Conservation (phyloP, 495 filamentous ascomycete genomes). For the Neurospora sp. region DNA sequence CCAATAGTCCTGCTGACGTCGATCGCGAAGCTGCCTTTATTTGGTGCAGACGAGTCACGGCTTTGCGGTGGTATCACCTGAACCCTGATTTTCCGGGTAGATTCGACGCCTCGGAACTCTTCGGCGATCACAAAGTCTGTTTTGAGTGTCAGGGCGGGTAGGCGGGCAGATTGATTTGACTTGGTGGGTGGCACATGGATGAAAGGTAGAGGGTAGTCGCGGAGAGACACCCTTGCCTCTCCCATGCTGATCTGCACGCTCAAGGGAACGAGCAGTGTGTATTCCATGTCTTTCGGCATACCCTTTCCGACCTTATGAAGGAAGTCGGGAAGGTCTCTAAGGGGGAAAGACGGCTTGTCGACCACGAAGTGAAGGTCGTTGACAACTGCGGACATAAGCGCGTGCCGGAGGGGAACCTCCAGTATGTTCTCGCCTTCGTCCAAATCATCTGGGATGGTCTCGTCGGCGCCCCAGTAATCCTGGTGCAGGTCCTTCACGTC, state of each 20-base stretch:
- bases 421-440: conserved; percentile 80
- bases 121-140: conserved; percentile 97
- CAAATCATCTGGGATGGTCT: conserved; percentile 60
- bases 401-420: conserved; percentile 76
- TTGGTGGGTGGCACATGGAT: conserved; percentile 81
- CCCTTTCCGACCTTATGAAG: conserved; percentile 87
- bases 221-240: conserved; percentile 70
- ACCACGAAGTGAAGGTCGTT: conserved; percentile 78
- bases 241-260: conserved; percentile 85
- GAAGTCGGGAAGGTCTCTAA: conserved; percentile 70
- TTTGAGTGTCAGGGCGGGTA: conserved; percentile 73
- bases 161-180: conserved; percentile 63
- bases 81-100: conserved; percentile 70
- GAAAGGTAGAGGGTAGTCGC: conserved; percentile 90
- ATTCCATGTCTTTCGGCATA: conserved; percentile 84
- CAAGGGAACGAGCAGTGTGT: conserved; percentile 80
- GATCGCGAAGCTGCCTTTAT: conserved; percentile 59
- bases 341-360: conserved; percentile 87
- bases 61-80: conserved; percentile 65
- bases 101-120: conserved; percentile 71
- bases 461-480: conserved; percentile 74
- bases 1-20: conserved; percentile 86
- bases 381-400: conserved; percentile 67
- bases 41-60: conserved; percentile 22
- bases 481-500: conserved; percentile 70